Evolutionary conservation across 768 basidiomycete species (phyloP).

Genomic region (Panaeolus papilionaceus): DNA sequence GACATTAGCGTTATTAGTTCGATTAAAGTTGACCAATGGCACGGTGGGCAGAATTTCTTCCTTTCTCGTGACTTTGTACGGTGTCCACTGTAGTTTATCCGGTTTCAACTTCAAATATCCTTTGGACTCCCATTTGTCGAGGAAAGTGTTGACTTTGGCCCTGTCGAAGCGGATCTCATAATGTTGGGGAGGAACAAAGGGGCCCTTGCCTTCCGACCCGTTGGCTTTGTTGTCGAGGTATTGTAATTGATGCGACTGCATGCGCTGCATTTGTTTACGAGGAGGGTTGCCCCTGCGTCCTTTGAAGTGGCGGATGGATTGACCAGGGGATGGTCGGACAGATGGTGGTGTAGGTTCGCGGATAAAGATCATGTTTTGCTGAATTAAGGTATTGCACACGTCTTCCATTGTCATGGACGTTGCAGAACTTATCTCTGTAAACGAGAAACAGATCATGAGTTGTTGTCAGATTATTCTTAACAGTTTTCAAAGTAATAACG

Average conservation of each 20-base stretch:
- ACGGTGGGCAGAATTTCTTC: constrained; percentile 7
- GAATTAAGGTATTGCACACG: constrained; percentile 72
- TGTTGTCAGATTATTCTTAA: too few species aligned
- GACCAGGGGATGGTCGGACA: constrained; percentile 74
- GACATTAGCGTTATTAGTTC: constrained; percentile 3
- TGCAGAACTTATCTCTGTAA: constrained; percentile 77
- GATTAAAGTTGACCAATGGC: constrained; percentile 4
- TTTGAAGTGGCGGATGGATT: constrained; percentile 76
- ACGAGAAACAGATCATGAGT: neutral
- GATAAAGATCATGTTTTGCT: constrained; percentile 76
- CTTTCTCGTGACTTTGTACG: constrained; percentile 52
- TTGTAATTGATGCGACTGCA: constrained; percentile 46
- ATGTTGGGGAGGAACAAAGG: constrained; percentile 66
- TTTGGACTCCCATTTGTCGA: constrained; percentile 77
- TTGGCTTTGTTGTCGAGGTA: constrained; percentile 39
- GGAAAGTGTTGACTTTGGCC: constrained; percentile 65
- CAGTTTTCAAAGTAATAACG: constrained; percentile 22
- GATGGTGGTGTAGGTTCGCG: constrained; percentile 56
- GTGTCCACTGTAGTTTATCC: constrained; percentile 93
- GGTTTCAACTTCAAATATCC: constrained; percentile 78
- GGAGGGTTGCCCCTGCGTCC: constrained; percentile 71
- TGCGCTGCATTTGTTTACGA: constrained; percentile 65
- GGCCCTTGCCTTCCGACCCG: constrained; percentile 48
- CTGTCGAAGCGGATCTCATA: constrained; percentile 83
- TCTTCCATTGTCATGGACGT: constrained; percentile 96